phyloP scores from a whole-genome alignment of 805 yeast species.

The Metschnikowia santaceciliae region DNA sequence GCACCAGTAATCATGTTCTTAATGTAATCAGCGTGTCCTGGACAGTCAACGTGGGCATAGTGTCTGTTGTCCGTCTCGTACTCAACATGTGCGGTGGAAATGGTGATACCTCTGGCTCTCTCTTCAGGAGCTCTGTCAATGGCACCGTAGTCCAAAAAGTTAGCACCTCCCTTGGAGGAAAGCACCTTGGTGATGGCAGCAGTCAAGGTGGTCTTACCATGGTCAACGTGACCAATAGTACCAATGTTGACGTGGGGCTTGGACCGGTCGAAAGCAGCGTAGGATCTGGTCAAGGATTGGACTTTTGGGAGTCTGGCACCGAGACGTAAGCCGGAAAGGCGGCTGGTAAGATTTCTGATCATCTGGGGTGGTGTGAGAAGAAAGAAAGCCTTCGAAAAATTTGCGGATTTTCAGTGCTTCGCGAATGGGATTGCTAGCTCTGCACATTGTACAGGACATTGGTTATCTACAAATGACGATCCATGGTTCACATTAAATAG shows the following conservation, averaged over 20 bases:
- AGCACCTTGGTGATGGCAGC: conserved; percentile 98
- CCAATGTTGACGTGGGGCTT: conserved; percentile 97
- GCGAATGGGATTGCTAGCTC: conserved; percentile 1
- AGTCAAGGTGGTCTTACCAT: conserved; percentile 96
- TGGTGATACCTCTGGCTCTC: conserved; percentile 99
- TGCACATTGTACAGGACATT: conserved; percentile 3
- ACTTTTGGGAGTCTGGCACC: conserved; percentile 21
- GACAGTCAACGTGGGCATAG: conserved; percentile 97
- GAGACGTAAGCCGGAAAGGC: conserved; percentile 23
- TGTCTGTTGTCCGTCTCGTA: conserved; percentile 94
- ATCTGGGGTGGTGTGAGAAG: conserved; percentile 14
- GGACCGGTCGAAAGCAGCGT: conserved; percentile 85
- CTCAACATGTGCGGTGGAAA: conserved; percentile 96
- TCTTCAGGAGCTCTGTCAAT: conserved; percentile 99
- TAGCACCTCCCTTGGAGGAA: conserved; percentile 85
- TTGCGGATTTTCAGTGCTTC: conserved; percentile 3
- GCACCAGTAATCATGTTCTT: conserved; percentile 99
- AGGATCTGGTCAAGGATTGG: conserved; percentile 31
- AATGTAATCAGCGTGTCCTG: conserved; percentile 98
- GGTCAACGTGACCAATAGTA: conserved; percentile 98
- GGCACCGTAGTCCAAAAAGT: conserved; percentile 85
- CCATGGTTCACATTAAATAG: no score
- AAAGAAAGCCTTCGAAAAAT: background rate
- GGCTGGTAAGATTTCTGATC: conserved; percentile 27
- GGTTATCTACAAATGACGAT: background rate